phyloP scores from a whole-genome alignment of 768 basidiomycete species.

The Tremella yokohamensis region DNA sequence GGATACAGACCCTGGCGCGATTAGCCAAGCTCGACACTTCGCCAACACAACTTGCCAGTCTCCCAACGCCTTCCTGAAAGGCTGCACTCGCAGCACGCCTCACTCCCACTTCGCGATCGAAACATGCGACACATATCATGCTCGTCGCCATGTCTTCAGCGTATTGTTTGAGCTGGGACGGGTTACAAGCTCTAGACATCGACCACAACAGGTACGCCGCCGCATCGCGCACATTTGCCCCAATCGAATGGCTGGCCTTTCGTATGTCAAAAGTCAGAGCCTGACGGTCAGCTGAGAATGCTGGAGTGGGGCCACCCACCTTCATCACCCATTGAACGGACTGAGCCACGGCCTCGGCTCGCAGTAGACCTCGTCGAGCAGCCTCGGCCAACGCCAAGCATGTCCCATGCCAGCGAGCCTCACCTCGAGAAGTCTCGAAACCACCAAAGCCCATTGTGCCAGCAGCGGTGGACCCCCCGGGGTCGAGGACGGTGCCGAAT shows the following conservation, averaged over 20 bases:
- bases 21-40: neutral
- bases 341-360: constrained; percentile 59
- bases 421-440: constrained; percentile 53
- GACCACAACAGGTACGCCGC: constrained; percentile 95
- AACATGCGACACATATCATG: constrained; percentile 75
- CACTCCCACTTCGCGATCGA: constrained; percentile 91
- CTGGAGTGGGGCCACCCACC: constrained; percentile 52
- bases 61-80: constrained; percentile 93
- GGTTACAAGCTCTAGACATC: constrained; percentile 66
- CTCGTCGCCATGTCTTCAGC: constrained; percentile 64
- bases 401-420: constrained; percentile 91
- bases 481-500: constrained; percentile 34
- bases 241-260: constrained; percentile 87
- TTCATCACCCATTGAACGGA: constrained; percentile 77
- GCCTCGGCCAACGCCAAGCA: constrained; percentile 89
- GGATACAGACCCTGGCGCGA: constrained; percentile 71
- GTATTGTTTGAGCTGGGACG: constrained; percentile 58
- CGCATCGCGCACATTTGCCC: constrained; percentile 89
- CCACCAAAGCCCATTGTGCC: constrained; percentile 44
- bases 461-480: constrained; percentile 32
- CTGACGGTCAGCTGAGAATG: constrained; percentile 53
- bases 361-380: constrained; percentile 73
- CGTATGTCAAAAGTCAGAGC: constrained; percentile 88
- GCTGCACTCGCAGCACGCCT: constrained; percentile 94
- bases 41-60: constrained; percentile 65